Conservation (phyloP, 352 stramenopile genomes). For the Pythium periplocum region DNA sequence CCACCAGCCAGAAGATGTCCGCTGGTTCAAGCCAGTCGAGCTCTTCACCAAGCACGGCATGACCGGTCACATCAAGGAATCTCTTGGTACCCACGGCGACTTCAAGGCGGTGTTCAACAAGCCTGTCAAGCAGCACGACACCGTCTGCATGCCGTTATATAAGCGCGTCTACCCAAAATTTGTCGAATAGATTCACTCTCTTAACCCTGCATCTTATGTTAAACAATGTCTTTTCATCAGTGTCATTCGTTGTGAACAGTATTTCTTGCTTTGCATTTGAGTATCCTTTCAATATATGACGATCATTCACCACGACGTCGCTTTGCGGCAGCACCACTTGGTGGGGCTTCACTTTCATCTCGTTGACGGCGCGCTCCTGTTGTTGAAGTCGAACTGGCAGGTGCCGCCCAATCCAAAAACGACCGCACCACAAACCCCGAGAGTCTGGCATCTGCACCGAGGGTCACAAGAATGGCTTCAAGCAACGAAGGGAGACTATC, state of each 20-base stretch:
- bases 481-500: conserved; percentile 2
- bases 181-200: conserved; percentile 35
- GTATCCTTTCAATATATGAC: not conserved
- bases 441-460: conserved; percentile 9
- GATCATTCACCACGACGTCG: conserved; percentile 5
- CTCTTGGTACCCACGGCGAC: conserved; percentile 97
- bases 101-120: conserved; percentile 99
- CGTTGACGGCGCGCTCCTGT: conserved; percentile 1
- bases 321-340: conserved; percentile 5
- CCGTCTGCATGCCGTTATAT: conserved; percentile 98
- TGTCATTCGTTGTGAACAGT: too few relatives aligned
- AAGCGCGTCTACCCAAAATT: conserved; percentile 99
- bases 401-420: conserved; percentile 8
- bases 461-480: conserved; percentile 13
- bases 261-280: not conserved
- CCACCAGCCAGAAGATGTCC: conserved; percentile 96
- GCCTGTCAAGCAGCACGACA: conserved; percentile 99
- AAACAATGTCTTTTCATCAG: too few relatives aligned
- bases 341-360: not conserved
- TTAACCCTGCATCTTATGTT: too few relatives aligned
- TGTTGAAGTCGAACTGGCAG: not conserved
- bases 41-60: conserved; percentile 97
- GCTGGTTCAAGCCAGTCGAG: conserved; percentile 98
- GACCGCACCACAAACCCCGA: conserved; percentile 6
- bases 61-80: conserved; percentile 97